phyloP scores from a whole-genome alignment of 148 eudicot species.

The Gaultheria prostrata region DNA sequence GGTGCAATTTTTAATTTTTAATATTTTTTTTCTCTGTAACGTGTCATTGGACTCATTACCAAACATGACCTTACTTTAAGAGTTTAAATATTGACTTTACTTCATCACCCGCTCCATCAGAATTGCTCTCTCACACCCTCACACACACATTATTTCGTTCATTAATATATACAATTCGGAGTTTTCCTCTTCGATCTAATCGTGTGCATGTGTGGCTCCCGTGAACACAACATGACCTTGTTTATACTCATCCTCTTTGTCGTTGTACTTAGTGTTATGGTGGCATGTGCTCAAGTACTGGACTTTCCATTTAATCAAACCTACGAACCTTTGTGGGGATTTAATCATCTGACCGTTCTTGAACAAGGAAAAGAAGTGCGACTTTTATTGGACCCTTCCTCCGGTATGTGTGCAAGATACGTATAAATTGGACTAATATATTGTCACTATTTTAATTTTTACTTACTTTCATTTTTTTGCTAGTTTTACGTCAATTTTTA shows the following conservation, averaged over 20 bases:
- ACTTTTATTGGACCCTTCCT: slow-evolving; percentile 36
- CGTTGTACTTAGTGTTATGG: not conserved
- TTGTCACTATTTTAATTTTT: not conserved
- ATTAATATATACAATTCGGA: no score
- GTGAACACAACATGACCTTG: no score
- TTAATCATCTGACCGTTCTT: slow-evolving; percentile 29
- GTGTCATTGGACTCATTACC: no score
- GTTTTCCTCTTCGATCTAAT: no score
- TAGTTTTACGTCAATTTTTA: not conserved
- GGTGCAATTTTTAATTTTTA: not conserved
- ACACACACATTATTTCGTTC: no score
- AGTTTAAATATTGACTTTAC: not conserved
- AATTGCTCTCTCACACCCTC: no score
- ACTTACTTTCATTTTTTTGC: not conserved
- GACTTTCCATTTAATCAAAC: not conserved
- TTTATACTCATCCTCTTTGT: not conserved
- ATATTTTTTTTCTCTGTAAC: not conserved
- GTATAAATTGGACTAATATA: not conserved
- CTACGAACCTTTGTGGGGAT: slow-evolving; percentile 35
- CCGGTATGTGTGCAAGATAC: slow-evolving; percentile 21
- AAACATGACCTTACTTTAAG: not conserved
- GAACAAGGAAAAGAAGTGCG: slow-evolving; percentile 36
- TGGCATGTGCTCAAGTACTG: not conserved
- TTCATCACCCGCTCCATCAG: not conserved
- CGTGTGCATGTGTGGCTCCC: no score